Evolutionary conservation across 495 filamentous ascomycete genomes (phyloP).

Genomic region (Penicillium desertorum): DNA sequence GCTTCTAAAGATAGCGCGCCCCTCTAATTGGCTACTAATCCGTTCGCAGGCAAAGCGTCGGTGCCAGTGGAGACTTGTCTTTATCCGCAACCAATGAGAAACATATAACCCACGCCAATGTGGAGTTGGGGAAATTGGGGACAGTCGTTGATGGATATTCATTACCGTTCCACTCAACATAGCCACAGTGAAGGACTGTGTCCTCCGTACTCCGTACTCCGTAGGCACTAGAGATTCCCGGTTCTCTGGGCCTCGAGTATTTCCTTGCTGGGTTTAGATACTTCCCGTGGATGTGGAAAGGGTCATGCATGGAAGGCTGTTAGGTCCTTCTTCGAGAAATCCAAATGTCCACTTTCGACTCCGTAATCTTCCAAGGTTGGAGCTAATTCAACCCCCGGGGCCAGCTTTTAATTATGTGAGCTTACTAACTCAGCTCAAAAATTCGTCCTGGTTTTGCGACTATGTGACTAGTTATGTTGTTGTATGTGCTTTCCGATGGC

Average conservation of each 20-base stretch:
- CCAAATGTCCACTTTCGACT: conserved; percentile 10
- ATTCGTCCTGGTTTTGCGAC: conserved; percentile 3
- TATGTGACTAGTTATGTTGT: background rate
- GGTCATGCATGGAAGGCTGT: conserved; percentile 38
- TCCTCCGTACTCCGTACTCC: background rate
- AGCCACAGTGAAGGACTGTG: background rate
- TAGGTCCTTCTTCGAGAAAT: conserved; percentile 27
- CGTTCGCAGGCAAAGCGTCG: conserved; percentile 18
- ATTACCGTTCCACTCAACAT: conserved; percentile 5
- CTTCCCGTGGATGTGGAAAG: conserved; percentile 15
- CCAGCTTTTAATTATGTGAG: background rate
- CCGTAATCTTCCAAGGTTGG: background rate
- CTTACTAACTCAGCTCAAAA: conserved; percentile 3
- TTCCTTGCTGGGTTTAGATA: conserved; percentile 11
- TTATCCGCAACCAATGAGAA: conserved; percentile 24
- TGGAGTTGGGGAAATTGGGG: conserved; percentile 19
- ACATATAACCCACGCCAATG: background rate
- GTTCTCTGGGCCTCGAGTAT: background rate
- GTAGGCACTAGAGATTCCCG: conserved; percentile 2
- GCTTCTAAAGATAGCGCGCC: conserved; percentile 20
- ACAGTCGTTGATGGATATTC: conserved; percentile 9
- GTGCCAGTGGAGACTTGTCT: conserved; percentile 17
- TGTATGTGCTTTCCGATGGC: background rate
- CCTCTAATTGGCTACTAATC: conserved; percentile 7
- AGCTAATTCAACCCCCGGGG: conserved; percentile 3